phyloP scores from a whole-genome alignment of 2,329 filamentous ascomycete species.

The Sarocladium oryzae region DNA sequence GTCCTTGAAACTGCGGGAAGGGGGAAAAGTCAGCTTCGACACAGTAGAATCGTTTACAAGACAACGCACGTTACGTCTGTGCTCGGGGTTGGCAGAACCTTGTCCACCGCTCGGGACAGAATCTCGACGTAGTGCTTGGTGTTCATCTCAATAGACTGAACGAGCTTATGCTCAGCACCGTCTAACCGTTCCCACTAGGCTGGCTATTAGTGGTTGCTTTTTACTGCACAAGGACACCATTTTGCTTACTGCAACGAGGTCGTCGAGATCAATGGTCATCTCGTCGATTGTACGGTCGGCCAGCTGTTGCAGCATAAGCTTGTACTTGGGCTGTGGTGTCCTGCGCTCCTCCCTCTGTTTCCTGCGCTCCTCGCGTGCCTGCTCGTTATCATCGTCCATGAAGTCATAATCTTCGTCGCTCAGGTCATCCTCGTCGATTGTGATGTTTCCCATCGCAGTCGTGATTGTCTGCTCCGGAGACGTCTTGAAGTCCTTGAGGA shows the following conservation, averaged over 20 bases:
- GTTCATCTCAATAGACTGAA: constrained; percentile 82
- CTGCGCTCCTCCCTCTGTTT: constrained; percentile 42
- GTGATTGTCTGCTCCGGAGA: constrained; percentile 64
- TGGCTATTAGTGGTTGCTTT: constrained; percentile 15
- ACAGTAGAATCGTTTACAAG: neutral
- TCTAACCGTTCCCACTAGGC: constrained; percentile 67
- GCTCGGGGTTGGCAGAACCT: constrained; percentile 71
- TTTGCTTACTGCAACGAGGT: constrained; percentile 62
- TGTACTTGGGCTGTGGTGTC: constrained; percentile 76
- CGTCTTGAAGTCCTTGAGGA: constrained; percentile 83
- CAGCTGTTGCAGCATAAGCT: constrained; percentile 77
- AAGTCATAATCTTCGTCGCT: constrained; percentile 83
- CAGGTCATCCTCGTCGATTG: constrained; percentile 78
- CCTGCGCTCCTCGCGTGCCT: constrained; percentile 40
- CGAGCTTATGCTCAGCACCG: constrained; percentile 60
- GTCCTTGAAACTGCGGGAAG: constrained; percentile 70
- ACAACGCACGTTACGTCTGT: constrained; percentile 64
- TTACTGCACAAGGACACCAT: neutral
- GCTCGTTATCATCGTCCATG: constrained; percentile 68
- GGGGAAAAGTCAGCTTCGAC: constrained; percentile 1
- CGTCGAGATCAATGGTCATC: constrained; percentile 82
- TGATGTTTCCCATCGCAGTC: constrained; percentile 76
- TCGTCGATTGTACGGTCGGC: constrained; percentile 73
- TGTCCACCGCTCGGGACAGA: constrained; percentile 81
- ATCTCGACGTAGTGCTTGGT: constrained; percentile 95